phyloP scores from a whole-genome alignment of 129 eudicot genomes.

The Centrapalus pauciflorus region DNA sequence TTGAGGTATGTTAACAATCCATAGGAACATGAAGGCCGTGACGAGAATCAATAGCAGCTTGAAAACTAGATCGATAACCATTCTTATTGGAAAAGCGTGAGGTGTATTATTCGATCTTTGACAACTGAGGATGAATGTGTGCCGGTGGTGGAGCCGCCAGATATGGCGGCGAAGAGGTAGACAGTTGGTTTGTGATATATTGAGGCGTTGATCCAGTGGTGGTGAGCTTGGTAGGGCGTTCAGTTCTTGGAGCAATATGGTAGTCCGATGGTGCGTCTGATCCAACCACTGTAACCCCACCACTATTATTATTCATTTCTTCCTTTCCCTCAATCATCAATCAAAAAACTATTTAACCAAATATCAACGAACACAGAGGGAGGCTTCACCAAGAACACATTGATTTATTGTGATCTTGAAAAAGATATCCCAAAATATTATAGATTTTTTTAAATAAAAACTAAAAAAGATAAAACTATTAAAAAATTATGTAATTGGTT shows the following conservation, averaged over 20 bases:
- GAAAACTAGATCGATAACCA: constrained; percentile 46
- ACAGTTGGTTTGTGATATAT: constrained; percentile 30
- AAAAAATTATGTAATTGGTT: too few relatives aligned
- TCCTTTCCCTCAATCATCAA: constrained; percentile 43
- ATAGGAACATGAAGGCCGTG: constrained; percentile 30
- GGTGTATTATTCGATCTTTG: too few relatives aligned
- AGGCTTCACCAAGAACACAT: constrained; percentile 6
- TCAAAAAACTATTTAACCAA: background rate
- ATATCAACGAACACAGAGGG: background rate
- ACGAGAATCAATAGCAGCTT: constrained; percentile 21
- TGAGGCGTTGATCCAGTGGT: constrained; percentile 41
- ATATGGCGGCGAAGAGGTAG: constrained; percentile 31
- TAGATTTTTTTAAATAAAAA: too few relatives aligned
- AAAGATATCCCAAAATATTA: background rate
- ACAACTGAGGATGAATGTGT: too few relatives aligned
- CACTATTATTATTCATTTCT: constrained; percentile 46
- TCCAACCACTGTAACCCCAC: constrained; percentile 85
- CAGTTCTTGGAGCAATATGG: constrained; percentile 74
- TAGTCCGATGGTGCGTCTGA: constrained; percentile 95
- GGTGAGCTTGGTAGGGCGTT: constrained; percentile 24
- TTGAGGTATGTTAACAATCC: constrained; percentile 40
- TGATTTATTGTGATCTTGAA: background rate
- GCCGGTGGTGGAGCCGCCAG: constrained; percentile 35
- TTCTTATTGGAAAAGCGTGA: too few relatives aligned
- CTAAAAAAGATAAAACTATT: too few relatives aligned